These are phyloP conservation scores for Wickerhamiella pararugosa DNA, from an alignment of 1,139 yeast genomes.

Conservation along the genomic window DNA sequence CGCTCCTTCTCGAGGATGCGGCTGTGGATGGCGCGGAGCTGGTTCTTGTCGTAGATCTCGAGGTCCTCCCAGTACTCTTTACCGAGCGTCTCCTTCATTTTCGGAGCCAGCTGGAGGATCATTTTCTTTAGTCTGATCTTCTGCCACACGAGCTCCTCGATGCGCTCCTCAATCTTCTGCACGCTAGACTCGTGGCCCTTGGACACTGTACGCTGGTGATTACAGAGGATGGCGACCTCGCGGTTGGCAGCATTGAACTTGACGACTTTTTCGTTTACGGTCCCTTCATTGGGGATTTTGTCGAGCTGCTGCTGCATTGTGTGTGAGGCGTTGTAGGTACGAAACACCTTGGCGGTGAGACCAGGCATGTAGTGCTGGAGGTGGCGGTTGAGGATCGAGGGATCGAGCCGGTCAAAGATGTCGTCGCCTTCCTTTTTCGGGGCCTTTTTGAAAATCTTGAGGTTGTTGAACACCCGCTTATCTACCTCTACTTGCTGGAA, in stretches of 20 bases:
- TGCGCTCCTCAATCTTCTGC: constrained; percentile 59
- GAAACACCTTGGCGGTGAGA: constrained; percentile 88
- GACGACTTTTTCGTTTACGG: constrained; percentile 75
- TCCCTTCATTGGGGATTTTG: constrained; percentile 65
- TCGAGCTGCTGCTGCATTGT: constrained; percentile 94
- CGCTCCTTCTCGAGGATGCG: constrained; percentile 42
- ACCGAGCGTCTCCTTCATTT: constrained; percentile 31
- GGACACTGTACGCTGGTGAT: constrained; percentile 88
- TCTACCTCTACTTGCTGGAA: constrained; percentile 90
- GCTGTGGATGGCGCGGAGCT: constrained; percentile 33
- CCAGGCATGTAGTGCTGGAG: constrained; percentile 87
- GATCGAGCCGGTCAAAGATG: constrained; percentile 79
- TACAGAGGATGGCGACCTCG: constrained; percentile 89
- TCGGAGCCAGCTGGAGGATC: constrained; percentile 50
- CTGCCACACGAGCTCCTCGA: constrained; percentile 74
- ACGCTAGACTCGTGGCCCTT: constrained; percentile 72
- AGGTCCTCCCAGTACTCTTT: constrained; percentile 46
- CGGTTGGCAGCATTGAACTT: constrained; percentile 89
- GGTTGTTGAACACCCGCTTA: constrained; percentile 73
- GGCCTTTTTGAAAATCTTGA: constrained; percentile 68
- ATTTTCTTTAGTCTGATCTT: constrained; percentile 58
- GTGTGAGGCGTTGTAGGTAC: constrained; percentile 92
- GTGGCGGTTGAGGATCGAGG: constrained; percentile 68
- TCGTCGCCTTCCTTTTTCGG: constrained; percentile 90
- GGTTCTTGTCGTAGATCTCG: constrained; percentile 5